Percentiles rank a stretch among this genome's conserved stretches.
phyloP scores from a whole-genome alignment of 257 asterid genomes.

The Eucommia ulmoides region DNA sequence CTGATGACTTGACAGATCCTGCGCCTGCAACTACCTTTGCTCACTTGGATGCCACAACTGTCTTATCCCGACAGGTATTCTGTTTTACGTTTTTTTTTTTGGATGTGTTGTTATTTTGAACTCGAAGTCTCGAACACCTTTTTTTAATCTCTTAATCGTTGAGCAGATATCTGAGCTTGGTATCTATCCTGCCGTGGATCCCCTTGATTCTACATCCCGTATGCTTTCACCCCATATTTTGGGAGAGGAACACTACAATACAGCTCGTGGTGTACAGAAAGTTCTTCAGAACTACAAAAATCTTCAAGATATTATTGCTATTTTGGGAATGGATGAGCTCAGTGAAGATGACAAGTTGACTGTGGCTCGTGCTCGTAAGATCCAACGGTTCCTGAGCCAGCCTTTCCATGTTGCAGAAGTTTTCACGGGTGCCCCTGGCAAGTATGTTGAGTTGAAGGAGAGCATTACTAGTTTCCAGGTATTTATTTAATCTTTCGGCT shows the following conservation, averaged over 20 bases:
- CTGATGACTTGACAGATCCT: constrained; percentile 99
- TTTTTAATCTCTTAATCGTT: constrained; percentile 4
- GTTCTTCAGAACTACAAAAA: constrained; percentile 95
- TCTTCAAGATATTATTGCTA: constrained; percentile 98
- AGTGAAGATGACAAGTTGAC: constrained; percentile 98
- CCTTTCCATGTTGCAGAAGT: constrained; percentile 99
- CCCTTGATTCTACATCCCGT: constrained; percentile 94
- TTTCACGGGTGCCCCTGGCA: constrained; percentile 96
- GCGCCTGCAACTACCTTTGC: constrained; percentile 99
- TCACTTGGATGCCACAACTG: constrained; percentile 99
- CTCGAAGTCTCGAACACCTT: constrained; percentile 6
- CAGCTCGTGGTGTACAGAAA: constrained; percentile 99
- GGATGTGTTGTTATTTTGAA: neutral
- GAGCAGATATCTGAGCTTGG: constrained; percentile 96
- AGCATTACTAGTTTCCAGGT: constrained; percentile 94
- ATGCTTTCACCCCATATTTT: constrained; percentile 96
- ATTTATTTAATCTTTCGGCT: constrained; percentile 4
- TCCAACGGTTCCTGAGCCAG: constrained; percentile 82
- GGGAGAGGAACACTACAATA: constrained; percentile 93
- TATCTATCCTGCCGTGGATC: constrained; percentile 97
- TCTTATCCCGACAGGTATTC: constrained; percentile 80
- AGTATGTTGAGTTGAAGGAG: constrained; percentile 95
- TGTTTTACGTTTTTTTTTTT: neutral
- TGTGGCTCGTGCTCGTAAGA: constrained; percentile 98
- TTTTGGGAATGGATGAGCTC: constrained; percentile 97